Conservation (phyloP, 164 flowering plant genomes). For the Annona cherimola region DNA sequence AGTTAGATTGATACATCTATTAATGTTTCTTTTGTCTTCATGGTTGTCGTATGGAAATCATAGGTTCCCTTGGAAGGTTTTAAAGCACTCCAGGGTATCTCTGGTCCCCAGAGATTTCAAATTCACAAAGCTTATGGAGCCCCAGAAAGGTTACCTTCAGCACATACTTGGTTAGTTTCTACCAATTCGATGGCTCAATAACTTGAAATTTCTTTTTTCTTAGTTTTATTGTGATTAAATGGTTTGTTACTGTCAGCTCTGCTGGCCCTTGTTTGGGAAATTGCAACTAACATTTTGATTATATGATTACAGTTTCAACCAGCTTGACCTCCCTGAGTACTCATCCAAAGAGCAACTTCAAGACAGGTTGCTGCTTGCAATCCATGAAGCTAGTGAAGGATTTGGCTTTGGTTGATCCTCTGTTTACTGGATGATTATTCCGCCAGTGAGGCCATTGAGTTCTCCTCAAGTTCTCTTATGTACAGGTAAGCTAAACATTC, state of each 20-base stretch:
- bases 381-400: conserved; percentile 98
- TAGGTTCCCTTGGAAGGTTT: conserved; percentile 98
- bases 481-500: conserved; percentile 33
- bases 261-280: neutral
- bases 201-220: neutral
- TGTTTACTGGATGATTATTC: conserved; percentile 3
- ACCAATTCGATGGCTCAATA: neutral
- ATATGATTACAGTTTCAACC: conserved; percentile 69
- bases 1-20: too few species aligned
- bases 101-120: conserved; percentile 94
- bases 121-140: conserved; percentile 99
- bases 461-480: conserved; percentile 19
- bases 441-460: conserved; percentile 10
- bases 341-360: conserved; percentile 80
- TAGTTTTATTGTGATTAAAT: neutral
- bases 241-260: too few species aligned
- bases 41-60: conserved; percentile 1
- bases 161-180: conserved; percentile 79
- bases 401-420: conserved; percentile 78
- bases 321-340: conserved; percentile 93
- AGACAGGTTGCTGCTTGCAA: conserved; percentile 89
- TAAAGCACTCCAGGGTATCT: conserved; percentile 90
- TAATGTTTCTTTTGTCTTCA: neutral
- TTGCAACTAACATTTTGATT: neutral
- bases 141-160: conserved; percentile 90